These are phyloP conservation scores for Tetrapisispora iriomotensis DNA, from an alignment of 805 yeast genomes.

Conservation along the genomic window DNA sequence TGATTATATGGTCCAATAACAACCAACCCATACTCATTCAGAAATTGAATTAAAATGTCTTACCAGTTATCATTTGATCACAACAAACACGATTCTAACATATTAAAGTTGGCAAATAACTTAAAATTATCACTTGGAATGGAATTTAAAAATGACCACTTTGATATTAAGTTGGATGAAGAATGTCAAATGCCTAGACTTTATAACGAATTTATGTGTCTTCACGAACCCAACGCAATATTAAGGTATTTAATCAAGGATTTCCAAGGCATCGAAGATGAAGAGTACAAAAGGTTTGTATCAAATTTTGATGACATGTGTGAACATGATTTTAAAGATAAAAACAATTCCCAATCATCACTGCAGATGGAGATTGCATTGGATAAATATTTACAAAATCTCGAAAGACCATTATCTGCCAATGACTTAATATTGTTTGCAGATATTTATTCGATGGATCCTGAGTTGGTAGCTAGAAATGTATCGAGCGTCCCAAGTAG, in stretches of 20 bases:
- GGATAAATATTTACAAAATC: constrained; percentile 19
- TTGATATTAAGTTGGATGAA: constrained; percentile 14
- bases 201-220: constrained; percentile 28
- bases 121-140: constrained; percentile 25
- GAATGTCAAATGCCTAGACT: constrained; percentile 20
- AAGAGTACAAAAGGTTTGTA: constrained; percentile 23
- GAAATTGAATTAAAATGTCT: no score
- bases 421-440: constrained; percentile 41
- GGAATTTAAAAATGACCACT: constrained; percentile 16
- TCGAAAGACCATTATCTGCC: constrained; percentile 32
- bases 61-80: constrained; percentile 23
- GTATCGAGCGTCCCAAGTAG: background rate
- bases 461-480: background rate
- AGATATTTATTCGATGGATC: background rate
- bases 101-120: constrained; percentile 23
- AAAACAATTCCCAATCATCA: constrained; percentile 9
- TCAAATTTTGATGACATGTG: constrained; percentile 3
- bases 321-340: background rate
- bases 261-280: constrained; percentile 31
- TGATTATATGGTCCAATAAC: no score
- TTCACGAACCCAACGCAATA: constrained; percentile 60
- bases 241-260: constrained; percentile 52
- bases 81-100: constrained; percentile 12
- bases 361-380: constrained; percentile 33
- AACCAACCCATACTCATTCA: no score